Evolutionary conservation across 768 basidiomycete species (phyloP).

Genomic region (Gloeopeniophorella convolvens): DNA sequence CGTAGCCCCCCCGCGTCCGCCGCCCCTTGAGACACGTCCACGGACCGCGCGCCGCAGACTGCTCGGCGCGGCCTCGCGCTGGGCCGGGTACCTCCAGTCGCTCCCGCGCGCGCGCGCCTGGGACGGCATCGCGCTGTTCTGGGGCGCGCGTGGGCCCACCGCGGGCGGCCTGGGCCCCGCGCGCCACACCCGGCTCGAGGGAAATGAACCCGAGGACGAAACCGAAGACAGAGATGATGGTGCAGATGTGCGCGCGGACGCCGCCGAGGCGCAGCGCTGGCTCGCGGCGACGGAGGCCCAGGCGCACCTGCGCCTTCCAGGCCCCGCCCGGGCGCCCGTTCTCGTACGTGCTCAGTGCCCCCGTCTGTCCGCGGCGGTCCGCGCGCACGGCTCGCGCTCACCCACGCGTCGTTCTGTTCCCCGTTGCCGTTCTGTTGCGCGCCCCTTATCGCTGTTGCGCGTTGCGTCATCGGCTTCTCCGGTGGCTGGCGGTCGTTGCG

Average conservation of each 20-base stretch:
- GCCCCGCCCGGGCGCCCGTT: neutral
- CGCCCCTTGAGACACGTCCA: neutral
- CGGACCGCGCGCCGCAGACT: conserved; percentile 12
- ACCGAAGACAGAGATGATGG: too few relatives aligned
- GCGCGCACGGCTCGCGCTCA: neutral
- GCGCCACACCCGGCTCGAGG: too few relatives aligned
- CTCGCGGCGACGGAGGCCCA: conserved; percentile 16
- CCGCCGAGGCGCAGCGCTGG: conserved; percentile 15
- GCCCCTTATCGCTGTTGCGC: too few relatives aligned
- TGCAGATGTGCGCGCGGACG: conserved; percentile 14
- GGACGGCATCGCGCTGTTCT: conserved; percentile 25
- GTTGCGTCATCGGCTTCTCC: too few relatives aligned
- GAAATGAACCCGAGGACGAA: neutral
- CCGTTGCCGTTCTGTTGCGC: neutral
- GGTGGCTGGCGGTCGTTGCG: too few relatives aligned
- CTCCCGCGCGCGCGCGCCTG: conserved; percentile 19
- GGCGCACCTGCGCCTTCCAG: conserved; percentile 9
- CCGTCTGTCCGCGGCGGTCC: neutral
- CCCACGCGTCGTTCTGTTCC: neutral
- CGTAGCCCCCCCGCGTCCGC: neutral
- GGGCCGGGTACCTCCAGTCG: conserved; percentile 25
- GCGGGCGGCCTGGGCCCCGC: too few relatives aligned
- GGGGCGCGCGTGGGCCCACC: too few relatives aligned
- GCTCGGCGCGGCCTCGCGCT: conserved; percentile 19
- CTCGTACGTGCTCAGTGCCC: conserved; percentile 14